These are phyloP conservation scores for Calonectria pteridis DNA, from an alignment of 2,329 filamentous ascomycete genomes.

Conservation along the genomic window DNA sequence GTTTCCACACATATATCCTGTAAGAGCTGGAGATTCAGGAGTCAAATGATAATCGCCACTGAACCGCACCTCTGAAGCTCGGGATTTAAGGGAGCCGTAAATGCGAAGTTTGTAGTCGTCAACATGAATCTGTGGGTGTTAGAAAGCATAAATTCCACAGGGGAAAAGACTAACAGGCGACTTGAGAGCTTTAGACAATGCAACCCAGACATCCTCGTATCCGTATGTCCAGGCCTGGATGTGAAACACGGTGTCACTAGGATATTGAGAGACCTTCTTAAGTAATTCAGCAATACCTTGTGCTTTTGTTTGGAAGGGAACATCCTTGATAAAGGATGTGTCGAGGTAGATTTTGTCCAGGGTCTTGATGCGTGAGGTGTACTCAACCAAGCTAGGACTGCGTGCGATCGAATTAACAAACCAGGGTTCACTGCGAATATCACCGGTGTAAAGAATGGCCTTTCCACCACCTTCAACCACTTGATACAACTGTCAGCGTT, in stretches of 20 bases:
- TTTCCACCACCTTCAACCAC: slow-evolving; percentile 81
- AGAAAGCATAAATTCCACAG: background rate
- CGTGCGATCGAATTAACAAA: slow-evolving; percentile 81
- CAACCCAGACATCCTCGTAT: slow-evolving; percentile 93
- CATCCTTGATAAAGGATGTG: slow-evolving; percentile 75
- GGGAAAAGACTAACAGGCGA: slow-evolving; percentile 63
- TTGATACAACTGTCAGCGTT: slow-evolving; percentile 37
- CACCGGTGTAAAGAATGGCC: slow-evolving; percentile 88
- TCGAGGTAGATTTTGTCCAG: slow-evolving; percentile 91
- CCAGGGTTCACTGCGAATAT: slow-evolving; percentile 88
- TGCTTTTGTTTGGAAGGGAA: slow-evolving; percentile 71
- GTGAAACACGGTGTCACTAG: slow-evolving; percentile 82
- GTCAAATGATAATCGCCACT: slow-evolving; percentile 57
- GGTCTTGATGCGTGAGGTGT: slow-evolving; percentile 72
- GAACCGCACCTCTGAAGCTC: slow-evolving; percentile 55
- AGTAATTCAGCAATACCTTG: slow-evolving; percentile 83
- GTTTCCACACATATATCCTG: slow-evolving; percentile 83
- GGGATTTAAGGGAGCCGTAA: slow-evolving; percentile 73
- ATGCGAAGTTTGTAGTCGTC: slow-evolving; percentile 83
- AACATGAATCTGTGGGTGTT: slow-evolving; percentile 75
- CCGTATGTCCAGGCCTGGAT: slow-evolving; percentile 90
- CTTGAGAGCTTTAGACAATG: slow-evolving; percentile 77
- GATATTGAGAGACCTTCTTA: slow-evolving; percentile 75
- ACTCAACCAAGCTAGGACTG: slow-evolving; percentile 81
- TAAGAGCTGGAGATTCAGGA: slow-evolving; percentile 75